These are phyloP conservation scores for Nadsonia starkeyi-henricii DNA, from an alignment of 1,139 yeast genomes.

Conservation along the genomic window DNA sequence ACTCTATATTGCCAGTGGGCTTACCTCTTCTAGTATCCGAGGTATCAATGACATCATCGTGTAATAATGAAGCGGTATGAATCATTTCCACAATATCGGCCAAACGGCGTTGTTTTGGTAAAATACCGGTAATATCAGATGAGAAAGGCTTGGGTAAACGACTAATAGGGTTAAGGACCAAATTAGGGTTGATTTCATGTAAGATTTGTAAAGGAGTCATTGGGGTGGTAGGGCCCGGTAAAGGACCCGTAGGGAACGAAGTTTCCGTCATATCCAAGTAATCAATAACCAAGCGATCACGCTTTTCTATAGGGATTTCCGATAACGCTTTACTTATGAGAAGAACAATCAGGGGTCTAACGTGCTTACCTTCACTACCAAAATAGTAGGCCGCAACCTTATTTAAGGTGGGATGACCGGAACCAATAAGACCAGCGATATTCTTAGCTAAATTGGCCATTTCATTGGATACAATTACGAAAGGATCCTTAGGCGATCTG, in stretches of 20 bases:
- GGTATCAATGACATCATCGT: slow-evolving; percentile 93
- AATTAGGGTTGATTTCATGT: slow-evolving; percentile 77
- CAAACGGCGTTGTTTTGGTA: slow-evolving; percentile 86
- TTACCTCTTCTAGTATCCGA: slow-evolving; percentile 84
- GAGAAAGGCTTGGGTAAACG: slow-evolving; percentile 68
- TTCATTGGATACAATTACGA: slow-evolving; percentile 84
- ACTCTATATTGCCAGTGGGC: slow-evolving; percentile 86
- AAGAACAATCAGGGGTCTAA: slow-evolving; percentile 80
- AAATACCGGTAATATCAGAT: slow-evolving; percentile 36
- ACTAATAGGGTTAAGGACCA: slow-evolving; percentile 68
- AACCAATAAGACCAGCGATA: slow-evolving; percentile 75
- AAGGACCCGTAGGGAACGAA: slow-evolving; percentile 15
- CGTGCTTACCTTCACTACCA: slow-evolving; percentile 91
- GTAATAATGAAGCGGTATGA: slow-evolving; percentile 91
- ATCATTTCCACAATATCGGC: slow-evolving; percentile 98
- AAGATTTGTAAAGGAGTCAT: slow-evolving; percentile 71
- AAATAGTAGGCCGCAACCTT: slow-evolving; percentile 86
- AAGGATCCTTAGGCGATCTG: slow-evolving; percentile 54
- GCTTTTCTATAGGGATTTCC: slow-evolving; percentile 55
- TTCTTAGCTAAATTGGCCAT: slow-evolving; percentile 83
- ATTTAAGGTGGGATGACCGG: slow-evolving; percentile 86
- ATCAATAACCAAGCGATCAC: slow-evolving; percentile 37
- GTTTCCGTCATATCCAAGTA: slow-evolving; percentile 20
- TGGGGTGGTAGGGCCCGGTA: slow-evolving; percentile 22
- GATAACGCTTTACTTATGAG: slow-evolving; percentile 70